A percentile compares a stretch with the other conserved stretches of the same genome.
These are phyloP conservation scores for Amanita molliuscula DNA, from an alignment of 768 basidiomycete species.

Conservation along the genomic window DNA sequence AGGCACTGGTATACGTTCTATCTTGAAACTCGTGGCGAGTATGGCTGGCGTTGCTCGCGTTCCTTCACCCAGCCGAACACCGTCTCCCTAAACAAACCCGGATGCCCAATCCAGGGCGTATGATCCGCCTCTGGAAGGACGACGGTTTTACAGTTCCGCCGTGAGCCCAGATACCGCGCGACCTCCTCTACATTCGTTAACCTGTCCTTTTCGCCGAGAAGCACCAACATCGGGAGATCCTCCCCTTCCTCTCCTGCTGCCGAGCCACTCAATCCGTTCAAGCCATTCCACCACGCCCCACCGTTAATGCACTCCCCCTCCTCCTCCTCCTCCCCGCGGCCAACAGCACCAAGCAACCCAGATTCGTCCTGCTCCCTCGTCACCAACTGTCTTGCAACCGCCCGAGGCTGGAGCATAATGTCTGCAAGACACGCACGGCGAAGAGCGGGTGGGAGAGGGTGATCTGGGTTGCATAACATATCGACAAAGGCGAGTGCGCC, in stretches of 20 bases:
- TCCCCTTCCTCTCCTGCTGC: too few species aligned
- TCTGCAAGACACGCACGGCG: not conserved
- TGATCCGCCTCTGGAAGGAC: not conserved
- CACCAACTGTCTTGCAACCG: not conserved
- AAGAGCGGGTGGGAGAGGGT: not conserved
- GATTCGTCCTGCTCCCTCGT: not conserved
- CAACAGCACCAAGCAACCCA: not conserved
- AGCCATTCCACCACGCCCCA: too few species aligned
- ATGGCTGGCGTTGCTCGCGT: too few species aligned
- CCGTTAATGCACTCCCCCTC: too few species aligned
- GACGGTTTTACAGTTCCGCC: not conserved
- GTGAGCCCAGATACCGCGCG: not conserved
- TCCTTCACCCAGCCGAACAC: not conserved
- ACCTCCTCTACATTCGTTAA: not conserved
- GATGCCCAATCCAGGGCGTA: not conserved
- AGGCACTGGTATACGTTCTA: too few species aligned
- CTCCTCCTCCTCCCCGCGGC: not conserved
- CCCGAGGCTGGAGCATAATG: slow-evolving; percentile 1
- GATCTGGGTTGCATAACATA: not conserved
- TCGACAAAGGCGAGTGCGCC: not conserved
- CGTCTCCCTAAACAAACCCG: not conserved
- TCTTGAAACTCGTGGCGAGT: too few species aligned
- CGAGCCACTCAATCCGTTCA: too few species aligned
- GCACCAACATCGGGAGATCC: not conserved
- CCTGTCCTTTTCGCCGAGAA: not conserved